Evolutionary conservation across 2,329 filamentous ascomycete genomes (phyloP).

Genomic region (Verruconis gallopava): DNA sequence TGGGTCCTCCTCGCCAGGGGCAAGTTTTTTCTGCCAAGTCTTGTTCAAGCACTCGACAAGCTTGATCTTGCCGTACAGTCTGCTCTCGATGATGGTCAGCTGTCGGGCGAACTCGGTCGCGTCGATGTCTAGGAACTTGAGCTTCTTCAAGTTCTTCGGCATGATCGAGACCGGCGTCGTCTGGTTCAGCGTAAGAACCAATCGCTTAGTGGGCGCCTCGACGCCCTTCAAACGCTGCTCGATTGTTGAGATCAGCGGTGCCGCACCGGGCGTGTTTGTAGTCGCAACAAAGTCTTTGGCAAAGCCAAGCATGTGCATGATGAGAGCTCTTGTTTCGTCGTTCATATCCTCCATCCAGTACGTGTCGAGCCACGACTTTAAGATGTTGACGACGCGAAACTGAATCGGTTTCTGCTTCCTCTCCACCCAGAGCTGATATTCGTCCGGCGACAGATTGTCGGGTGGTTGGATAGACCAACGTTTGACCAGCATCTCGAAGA

Average conservation of each 20-base stretch:
- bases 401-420: conserved; percentile 92
- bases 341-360: conserved; percentile 97
- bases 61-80: conserved; percentile 89
- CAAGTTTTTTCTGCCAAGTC: conserved; percentile 95
- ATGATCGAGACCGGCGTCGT: conserved; percentile 71
- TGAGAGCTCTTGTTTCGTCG: conserved; percentile 69
- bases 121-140: conserved; percentile 97
- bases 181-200: conserved; percentile 76
- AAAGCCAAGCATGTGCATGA: conserved; percentile 81
- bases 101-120: conserved; percentile 94
- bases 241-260: conserved; percentile 70
- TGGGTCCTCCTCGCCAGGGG: conserved; percentile 67
- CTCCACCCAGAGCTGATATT: conserved; percentile 81
- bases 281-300: conserved; percentile 85
- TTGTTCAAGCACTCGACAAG: conserved; percentile 95
- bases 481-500: conserved; percentile 86
- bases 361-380: conserved; percentile 97
- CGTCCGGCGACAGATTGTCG: conserved; percentile 57
- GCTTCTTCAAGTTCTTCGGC: conserved; percentile 98
- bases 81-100: conserved; percentile 91
- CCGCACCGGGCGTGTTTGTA: conserved; percentile 81
- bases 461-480: conserved; percentile 89
- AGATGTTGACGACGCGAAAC: conserved; percentile 91
- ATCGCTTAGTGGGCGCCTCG: conserved; percentile 70
- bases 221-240: conserved; percentile 82